These are phyloP conservation scores for Mycocalia duriaeana DNA, from an alignment of 1,284 basidiomycete genomes.

Conservation along the genomic window DNA sequence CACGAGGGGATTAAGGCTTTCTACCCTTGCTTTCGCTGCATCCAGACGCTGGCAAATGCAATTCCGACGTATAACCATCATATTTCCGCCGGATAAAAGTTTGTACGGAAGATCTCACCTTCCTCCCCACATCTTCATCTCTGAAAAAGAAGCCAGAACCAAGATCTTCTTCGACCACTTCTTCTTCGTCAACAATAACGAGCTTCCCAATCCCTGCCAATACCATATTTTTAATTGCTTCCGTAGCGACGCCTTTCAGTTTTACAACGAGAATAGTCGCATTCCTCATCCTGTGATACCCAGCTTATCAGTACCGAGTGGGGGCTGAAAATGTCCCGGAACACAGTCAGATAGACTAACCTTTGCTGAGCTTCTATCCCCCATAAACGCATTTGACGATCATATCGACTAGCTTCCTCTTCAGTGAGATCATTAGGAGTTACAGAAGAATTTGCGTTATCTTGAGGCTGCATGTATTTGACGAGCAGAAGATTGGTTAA, in stretches of 20 bases:
- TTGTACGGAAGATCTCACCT: conserved; percentile 43
- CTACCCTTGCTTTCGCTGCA: conserved; percentile 79
- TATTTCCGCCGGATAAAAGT: conserved; percentile 25
- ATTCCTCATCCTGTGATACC: conserved; percentile 77
- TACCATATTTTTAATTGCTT: conserved; percentile 93
- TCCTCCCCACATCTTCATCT: conserved; percentile 86
- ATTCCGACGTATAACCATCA: conserved; percentile 31
- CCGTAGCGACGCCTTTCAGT: conserved; percentile 86
- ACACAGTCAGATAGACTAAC: conserved; percentile 36
- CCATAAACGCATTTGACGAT: conserved; percentile 97
- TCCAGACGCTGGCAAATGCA: conserved; percentile 63
- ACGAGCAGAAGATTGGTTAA: too few species aligned
- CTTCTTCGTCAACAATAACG: conserved; percentile 59
- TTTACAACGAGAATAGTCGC: conserved; percentile 85
- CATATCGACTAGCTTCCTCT: conserved; percentile 69
- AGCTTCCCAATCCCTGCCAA: conserved; percentile 74
- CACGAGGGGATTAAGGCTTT: conserved; percentile 90
- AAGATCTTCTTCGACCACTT: conserved; percentile 75
- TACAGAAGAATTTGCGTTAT: too few species aligned
- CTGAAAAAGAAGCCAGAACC: conserved; percentile 92
- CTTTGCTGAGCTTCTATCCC: conserved; percentile 95
- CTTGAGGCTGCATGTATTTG: too few species aligned
- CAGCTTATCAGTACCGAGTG: neutral
- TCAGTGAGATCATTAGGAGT: conserved; percentile 31
- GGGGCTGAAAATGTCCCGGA: neutral